Conservation (phyloP, 2,329 filamentous ascomycete genomes). For the Nannizzia gypsea region DNA sequence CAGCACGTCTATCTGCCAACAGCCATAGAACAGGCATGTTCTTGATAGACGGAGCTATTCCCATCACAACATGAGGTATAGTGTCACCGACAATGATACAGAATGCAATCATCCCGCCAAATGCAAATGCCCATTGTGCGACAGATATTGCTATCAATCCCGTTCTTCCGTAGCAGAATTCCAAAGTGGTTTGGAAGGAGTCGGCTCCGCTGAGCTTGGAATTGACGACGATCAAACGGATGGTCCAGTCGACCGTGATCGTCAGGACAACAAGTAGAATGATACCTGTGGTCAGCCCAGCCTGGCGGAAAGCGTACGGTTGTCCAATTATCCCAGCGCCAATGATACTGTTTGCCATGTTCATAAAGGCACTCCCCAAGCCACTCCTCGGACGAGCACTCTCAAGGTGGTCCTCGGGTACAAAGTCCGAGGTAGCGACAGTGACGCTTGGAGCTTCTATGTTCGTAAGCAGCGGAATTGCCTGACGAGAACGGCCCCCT, state of each 20-base stretch:
- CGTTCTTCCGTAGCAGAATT: constrained; percentile 82
- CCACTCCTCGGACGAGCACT: constrained; percentile 67
- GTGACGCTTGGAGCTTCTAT: constrained; percentile 73
- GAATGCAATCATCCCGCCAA: constrained; percentile 97
- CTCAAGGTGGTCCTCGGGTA: constrained; percentile 48
- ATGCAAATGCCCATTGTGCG: constrained; percentile 96
- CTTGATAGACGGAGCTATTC: constrained; percentile 65
- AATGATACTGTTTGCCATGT: constrained; percentile 99
- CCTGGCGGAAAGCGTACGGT: constrained; percentile 90
- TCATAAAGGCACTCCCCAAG: constrained; percentile 87
- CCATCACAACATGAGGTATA: constrained; percentile 77
- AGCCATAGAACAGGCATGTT: constrained; percentile 68
- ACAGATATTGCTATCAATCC: constrained; percentile 81
- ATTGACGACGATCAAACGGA: constrained; percentile 92
- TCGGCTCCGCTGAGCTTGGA: constrained; percentile 89
- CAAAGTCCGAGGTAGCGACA: constrained; percentile 50
- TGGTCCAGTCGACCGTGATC: constrained; percentile 89
- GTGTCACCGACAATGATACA: constrained; percentile 95
- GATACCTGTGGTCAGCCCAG: constrained; percentile 70
- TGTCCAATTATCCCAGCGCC: constrained; percentile 65
- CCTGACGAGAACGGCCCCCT: constrained; percentile 36
- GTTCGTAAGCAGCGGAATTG: constrained; percentile 62
- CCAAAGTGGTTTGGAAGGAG: constrained; percentile 90
- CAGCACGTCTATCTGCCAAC: constrained; percentile 65
- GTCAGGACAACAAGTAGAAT: constrained; percentile 69